Conservation (phyloP, 306 rosid species). For the Trifolium dubium region DNA sequence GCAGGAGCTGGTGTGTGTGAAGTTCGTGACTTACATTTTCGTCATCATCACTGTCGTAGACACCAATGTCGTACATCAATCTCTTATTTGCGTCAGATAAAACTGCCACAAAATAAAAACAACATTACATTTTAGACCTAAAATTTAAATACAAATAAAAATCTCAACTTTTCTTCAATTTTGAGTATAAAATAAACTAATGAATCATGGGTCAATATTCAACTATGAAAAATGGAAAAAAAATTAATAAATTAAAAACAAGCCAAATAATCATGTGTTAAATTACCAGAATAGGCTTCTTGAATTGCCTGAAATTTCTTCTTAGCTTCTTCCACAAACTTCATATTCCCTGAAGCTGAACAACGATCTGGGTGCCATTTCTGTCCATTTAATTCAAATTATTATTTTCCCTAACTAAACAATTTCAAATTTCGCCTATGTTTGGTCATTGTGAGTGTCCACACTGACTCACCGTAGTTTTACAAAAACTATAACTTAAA, state of each 20-base stretch:
- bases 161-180: slow-evolving; percentile 14
- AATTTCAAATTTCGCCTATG: too few species aligned
- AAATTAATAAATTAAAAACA: background rate
- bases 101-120: slow-evolving; percentile 51
- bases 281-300: slow-evolving; percentile 93
- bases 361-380: slow-evolving; percentile 99
- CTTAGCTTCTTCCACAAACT: slow-evolving; percentile 86
- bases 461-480: too few species aligned
- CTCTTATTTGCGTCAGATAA: slow-evolving; percentile 83
- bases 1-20: background rate
- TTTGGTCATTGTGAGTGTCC: too few species aligned
- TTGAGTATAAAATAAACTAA: background rate
- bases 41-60: slow-evolving; percentile 87
- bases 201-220: slow-evolving; percentile 31
- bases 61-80: slow-evolving; percentile 90
- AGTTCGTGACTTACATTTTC: slow-evolving; percentile 56
- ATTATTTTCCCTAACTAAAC: slow-evolving; percentile 3
- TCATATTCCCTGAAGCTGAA: slow-evolving; percentile 74
- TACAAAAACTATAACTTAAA: too few species aligned
- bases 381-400: slow-evolving; percentile 54
- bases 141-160: background rate
- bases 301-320: slow-evolving; percentile 85
- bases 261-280: background rate
- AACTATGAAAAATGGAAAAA: background rate
- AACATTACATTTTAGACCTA: background rate